These are phyloP conservation scores for Xylaria sp. DNA, from an alignment of 2,329 filamentous ascomycete genomes.

Conservation along the genomic window DNA sequence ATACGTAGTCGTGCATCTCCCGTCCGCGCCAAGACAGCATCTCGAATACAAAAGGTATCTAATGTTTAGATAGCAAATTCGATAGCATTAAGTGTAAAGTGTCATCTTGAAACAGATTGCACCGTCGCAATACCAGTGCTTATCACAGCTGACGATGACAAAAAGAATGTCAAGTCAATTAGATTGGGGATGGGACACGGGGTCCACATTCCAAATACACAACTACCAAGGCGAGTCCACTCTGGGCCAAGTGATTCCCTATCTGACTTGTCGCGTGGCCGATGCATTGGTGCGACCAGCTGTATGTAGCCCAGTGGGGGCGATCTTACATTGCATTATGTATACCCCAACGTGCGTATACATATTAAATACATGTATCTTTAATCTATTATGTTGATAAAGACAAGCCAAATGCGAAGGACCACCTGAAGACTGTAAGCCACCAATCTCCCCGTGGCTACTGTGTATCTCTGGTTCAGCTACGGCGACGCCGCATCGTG, in stretches of 20 bases:
- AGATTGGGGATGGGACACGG: slow-evolving; percentile 1
- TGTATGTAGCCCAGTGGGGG: neutral
- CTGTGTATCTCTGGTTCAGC: too few relatives aligned
- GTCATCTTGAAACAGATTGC: neutral
- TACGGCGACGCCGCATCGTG: neutral
- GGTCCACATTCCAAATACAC: slow-evolving; percentile 26
- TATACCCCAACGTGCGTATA: too few relatives aligned
- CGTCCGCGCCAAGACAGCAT: neutral
- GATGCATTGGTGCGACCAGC: neutral
- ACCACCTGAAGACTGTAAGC: too few relatives aligned
- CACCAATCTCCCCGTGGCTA: too few relatives aligned
- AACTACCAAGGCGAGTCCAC: too few relatives aligned
- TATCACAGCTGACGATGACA: slow-evolving; percentile 10
- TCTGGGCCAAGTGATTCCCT: neutral
- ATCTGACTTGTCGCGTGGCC: slow-evolving; percentile 13
- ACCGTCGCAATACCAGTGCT: neutral
- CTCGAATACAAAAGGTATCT: slow-evolving; percentile 7
- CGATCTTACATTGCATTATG: neutral
- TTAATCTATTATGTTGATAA: too few relatives aligned
- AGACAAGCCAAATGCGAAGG: too few relatives aligned
- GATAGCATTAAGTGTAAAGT: slow-evolving; percentile 1
- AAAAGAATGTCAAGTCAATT: slow-evolving; percentile 2
- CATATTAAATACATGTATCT: too few relatives aligned
- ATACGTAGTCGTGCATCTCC: neutral
- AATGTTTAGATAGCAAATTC: slow-evolving; percentile 18